Base-by-base conservation (phyloP, 2,329 filamentous ascomycete species). In the Colletotrichum scovillei region DNA sequence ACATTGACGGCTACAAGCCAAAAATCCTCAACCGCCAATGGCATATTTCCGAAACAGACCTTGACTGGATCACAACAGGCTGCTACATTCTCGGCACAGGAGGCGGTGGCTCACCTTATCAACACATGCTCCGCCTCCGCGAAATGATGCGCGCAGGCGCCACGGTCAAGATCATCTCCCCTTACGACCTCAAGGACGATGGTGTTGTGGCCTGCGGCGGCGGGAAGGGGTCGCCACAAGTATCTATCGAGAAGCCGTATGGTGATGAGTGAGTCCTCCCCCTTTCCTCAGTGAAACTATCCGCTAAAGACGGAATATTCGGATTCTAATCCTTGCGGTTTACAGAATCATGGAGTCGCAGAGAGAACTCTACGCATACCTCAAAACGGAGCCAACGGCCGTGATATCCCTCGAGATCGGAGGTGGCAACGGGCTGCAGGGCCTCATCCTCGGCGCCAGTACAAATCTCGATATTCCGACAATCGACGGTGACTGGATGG, bases 341-440 rank as follows among this genome's bases (percentile, higher is more conserved):
- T 5, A 2, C 6, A 64, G 62, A 78, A 85, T 88, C 76, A 81
- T 86, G 56, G 80, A 89, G 63, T 82, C 87, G 3, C 87, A 88
- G 72, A 75, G 77, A 0, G 88, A 89, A 76, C 82, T 92, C 5
- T 90, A 88, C 79, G 86, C 87, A 56, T 66, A 49, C 14, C 86
- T 88, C 35, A 83, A 87, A 56, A 81, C 84, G 35, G 78, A 80
- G 19, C 78, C 79, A 78, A 92, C 58, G 0, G 66, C 66, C 35
- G 67, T 69, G 4, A 64, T 69, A 9, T 64, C 67, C 6, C 67
- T 69, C 12, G 91, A 93, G 76, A 91, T 93, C 66, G 91, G 91
- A 19, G 91, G 91, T 14, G 87, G 87, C 2, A 93, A 93, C 75
- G 91, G 91, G 0, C 82, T 92, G 19, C 87, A 90, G 73, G 86